Evolutionary conservation across 768 basidiomycete genomes (phyloP), one percentile per base, ranked within the genome.

Genomic region (Macrolepiota dolichaula): DNA sequence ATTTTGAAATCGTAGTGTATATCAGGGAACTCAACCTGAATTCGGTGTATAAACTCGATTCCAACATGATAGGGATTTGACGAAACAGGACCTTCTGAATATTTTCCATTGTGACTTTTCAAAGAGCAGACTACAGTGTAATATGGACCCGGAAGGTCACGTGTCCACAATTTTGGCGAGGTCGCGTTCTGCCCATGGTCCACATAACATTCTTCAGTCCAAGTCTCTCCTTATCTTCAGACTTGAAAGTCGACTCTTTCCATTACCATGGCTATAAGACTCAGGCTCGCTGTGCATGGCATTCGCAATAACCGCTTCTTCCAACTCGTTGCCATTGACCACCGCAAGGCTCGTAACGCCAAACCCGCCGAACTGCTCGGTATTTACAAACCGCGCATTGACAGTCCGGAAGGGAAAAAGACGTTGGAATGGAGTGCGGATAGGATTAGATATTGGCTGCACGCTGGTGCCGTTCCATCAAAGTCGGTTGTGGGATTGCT

Each of bases 371-470:
- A 98, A 74, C 81, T 87, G 40, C 77, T 98, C 51, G 96, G 94
- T 35, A 79, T 90, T 51, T 97, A 91, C 77, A 80, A 92, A 72
- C 94, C 93, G 3, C 85, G 81, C 64, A 74, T 85, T 50, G 73
- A 72, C 53, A 77, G 70, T 17, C 81, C 79, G 38, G 72, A 79
- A 61, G 72, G 76, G 24, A 80, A 84, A 65, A 96, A 95, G 74
- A 86, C 83, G 36, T 79, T 98, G 59, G 83, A 88, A 66, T 98
- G 96, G 95, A 94, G 94, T 72, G 87, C 89, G 25, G 88, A 92
- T 67, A 85, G 96, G 70, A 92, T 98, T 71, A 81, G 82, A 61
- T 94, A 92, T 69, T 98, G 96, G 96, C 73, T 98, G 40, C 81
- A 81, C 36, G 85, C 89, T 17, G 96, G 95, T 0, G 96, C 96